These are phyloP conservation scores for Ogataea trehaloabstinens DNA, from an alignment of 805 yeast genomes.

Conservation along the genomic window DNA sequence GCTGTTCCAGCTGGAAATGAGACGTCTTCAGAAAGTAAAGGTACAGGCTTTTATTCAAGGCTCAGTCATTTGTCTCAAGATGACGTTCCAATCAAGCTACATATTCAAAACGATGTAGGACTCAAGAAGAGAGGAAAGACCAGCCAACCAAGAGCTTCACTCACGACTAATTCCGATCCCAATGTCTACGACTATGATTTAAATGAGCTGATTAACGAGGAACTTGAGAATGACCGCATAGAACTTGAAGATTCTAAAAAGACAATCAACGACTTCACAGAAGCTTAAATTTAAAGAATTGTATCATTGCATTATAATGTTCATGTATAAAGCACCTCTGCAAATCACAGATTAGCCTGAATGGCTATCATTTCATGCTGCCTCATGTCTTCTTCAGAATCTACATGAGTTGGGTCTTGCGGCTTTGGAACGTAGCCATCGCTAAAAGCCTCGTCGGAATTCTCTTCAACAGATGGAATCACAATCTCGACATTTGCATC, in stretches of 20 bases:
- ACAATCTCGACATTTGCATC: slow-evolving; percentile 18
- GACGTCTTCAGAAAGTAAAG: slow-evolving; percentile 11
- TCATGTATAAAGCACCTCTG: neutral
- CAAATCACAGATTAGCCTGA: slow-evolving; percentile 17
- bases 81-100: slow-evolving; percentile 30
- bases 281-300: slow-evolving; percentile 1
- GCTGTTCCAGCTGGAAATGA: slow-evolving; percentile 4
- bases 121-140: slow-evolving; percentile 19
- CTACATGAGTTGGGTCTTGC: slow-evolving; percentile 12
- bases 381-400: slow-evolving; percentile 16
- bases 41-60: slow-evolving; percentile 25
- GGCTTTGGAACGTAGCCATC: slow-evolving; percentile 5
- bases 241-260: slow-evolving; percentile 5
- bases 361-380: slow-evolving; percentile 21
- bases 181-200: slow-evolving; percentile 46
- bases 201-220: slow-evolving; percentile 43
- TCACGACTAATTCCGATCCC: slow-evolving; percentile 33
- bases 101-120: slow-evolving; percentile 16
- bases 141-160: no score
- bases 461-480: slow-evolving; percentile 2
- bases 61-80: slow-evolving; percentile 24
- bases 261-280: slow-evolving; percentile 6
- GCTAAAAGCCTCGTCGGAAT: neutral
- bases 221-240: slow-evolving; percentile 24
- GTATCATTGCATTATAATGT: neutral